Percentiles rank a stretch among this genome's conserved stretches.
Evolutionary conservation across 495 filamentous ascomycete species (phyloP).

Genomic region (Xylaria cubensis): DNA sequence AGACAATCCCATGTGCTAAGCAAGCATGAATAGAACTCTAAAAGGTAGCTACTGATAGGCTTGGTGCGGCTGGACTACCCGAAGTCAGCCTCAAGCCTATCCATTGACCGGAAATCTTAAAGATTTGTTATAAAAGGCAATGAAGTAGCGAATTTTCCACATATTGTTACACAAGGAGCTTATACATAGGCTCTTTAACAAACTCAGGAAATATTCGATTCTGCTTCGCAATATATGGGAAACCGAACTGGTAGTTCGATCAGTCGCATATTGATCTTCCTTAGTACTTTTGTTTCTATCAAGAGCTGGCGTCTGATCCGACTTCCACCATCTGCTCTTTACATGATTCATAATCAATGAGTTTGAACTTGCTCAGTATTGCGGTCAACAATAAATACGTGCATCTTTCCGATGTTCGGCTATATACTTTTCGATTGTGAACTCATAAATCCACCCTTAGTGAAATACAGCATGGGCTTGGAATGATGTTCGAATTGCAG

Average conservation of each 20-base stretch:
- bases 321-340: too few species aligned
- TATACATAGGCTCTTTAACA: background rate
- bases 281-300: background rate
- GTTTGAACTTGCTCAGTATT: too few species aligned
- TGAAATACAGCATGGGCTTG: too few species aligned
- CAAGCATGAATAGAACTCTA: constrained; percentile 1
- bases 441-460: too few species aligned
- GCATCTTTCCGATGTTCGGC: too few species aligned
- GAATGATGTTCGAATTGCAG: too few species aligned
- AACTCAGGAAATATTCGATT: background rate
- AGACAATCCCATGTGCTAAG: background rate
- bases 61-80: background rate
- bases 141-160: background rate
- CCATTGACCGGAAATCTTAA: background rate
- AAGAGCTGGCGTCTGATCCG: too few species aligned
- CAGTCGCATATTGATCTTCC: background rate
- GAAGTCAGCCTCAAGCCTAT: background rate
- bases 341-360: too few species aligned
- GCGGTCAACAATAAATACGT: background rate
- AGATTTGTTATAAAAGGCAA: background rate
- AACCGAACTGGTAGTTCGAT: background rate
- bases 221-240: background rate
- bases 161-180: background rate
- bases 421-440: too few species aligned
- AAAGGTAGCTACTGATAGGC: background rate